Evolutionary conservation across 78 protist genomes (phyloP), one percentile per base, ranked within the genome.

Genomic region (Tieghemostelium lacteum): DNA sequence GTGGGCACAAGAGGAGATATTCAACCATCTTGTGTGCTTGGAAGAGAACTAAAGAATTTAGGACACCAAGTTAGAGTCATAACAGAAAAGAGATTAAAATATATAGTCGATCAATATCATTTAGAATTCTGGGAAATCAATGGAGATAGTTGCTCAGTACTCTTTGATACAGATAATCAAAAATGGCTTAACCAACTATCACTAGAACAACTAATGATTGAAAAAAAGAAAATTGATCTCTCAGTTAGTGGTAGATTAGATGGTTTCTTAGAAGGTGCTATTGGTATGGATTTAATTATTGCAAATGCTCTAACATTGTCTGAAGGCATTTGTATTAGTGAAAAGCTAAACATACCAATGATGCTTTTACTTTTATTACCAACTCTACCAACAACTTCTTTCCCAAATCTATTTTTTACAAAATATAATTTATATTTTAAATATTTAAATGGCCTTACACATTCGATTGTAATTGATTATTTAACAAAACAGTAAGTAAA

Each of bases 1-100:
- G 31, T 57, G 28, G 83, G 83, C n/a, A 57, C 83, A 3, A 54
- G 83, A 37, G 83, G 83, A 5, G 83, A 73, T 57, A 42, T 73
- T 3, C 83, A 73, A 45, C 58, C 57, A 42, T 67, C 72, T 31
- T 64, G 72, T 37, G 72, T 64, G 31, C 28, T 64, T n/a, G 66
- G 50, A 34, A 20, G 20, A 20, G 83, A 73, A 57, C 29, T 73
- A 37, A 54, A 73, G 57, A 34, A 73, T 0, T 33, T 50, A 37
- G 83, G 83, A 12, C 61, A 73, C 57, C 24, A 57, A 19, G 63
- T 58, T 22, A 26, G 61, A 73, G 57, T 73, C 0, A 61, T 49
- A 4, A 28, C 54, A 26, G 83, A 57, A 39, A 37, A 54, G 8
- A 73, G 83, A 58, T 57, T 73, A 12, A 73, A 73, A 26, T 73